Base-by-base conservation (phyloP, 2,329 filamentous ascomycete species). In the Neonectria ditissima region DNA sequence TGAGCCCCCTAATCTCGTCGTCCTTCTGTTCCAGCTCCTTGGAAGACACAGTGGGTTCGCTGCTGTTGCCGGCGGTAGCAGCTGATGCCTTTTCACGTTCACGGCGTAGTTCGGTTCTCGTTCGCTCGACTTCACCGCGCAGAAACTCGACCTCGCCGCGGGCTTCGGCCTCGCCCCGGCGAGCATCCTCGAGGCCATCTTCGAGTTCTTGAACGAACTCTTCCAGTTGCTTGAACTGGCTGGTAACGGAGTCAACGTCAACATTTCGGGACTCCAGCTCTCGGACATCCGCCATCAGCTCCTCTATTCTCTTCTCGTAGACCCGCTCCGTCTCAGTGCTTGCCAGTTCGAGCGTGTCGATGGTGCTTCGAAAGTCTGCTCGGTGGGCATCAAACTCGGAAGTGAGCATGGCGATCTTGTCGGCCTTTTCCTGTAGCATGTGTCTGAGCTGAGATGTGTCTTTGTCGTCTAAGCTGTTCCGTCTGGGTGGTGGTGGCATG, bases 201-300 rank as follows among this genome's bases (percentile, higher is more conserved):
- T 99, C 96, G 0, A 99, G 87, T 77, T 99, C 96, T 72, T 97
- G 95, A 2, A 99, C 96, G 34, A 98, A 86, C 77, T 98, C 95
- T 77, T 98, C 96, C 1, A 99, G 84, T 79, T 97, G 94, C 81
- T 97, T 97, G 58, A 99, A 85, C 79, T 99, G 96, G 66, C 87
- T 87, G 7, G 96, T 94, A 20, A 99, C 94, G 26, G 90, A 92
- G 72, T 97, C 93, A 8, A 99, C 94, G 76, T 99, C 96, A 63
- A 97, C 90, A 43, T 91, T 92, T 47, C 92, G 87, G 45, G 94
- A 91, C 69, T 95, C 91, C 3, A 96, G 82, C 62, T 97, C 94
- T 56, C 91, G 88, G 28, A 97, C 85, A 73, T 98, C 94, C 63
- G 90, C 87, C 80, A 96, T 87, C 43, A 99, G 80, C 73, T 94